These are phyloP conservation scores for Hymenochaete sp. DNA, from an alignment of 1,284 basidiomycete genomes.

Conservation along the genomic window DNA sequence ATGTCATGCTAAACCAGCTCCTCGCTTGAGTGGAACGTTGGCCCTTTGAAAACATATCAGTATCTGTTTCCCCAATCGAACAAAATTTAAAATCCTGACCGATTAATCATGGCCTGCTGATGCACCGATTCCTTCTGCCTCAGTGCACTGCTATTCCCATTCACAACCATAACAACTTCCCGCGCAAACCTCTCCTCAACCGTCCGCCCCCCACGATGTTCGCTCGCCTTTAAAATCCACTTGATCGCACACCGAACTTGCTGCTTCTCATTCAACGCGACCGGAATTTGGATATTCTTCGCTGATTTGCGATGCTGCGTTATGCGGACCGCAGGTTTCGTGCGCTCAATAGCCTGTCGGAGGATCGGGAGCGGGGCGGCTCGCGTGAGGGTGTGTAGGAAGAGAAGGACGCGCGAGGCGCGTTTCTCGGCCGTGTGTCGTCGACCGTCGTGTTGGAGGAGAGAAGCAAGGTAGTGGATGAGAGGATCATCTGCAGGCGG, in stretches of 20 bases:
- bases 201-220: conserved; percentile 41
- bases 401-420: conserved; percentile 54
- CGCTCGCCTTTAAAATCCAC: conserved; percentile 57
- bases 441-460: conserved; percentile 60
- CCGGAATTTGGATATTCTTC: conserved; percentile 57
- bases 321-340: conserved; percentile 56
- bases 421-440: conserved; percentile 55
- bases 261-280: conserved; percentile 71
- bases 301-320: conserved; percentile 45
- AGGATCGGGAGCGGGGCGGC: conserved; percentile 71
- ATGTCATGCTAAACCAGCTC: too few species aligned
- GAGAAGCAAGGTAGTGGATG: conserved; percentile 61
- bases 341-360: conserved; percentile 54
- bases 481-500: conserved; percentile 73
- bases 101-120: conserved; percentile 67
- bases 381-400: conserved; percentile 68
- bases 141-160: conserved; percentile 48
- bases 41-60: neutral
- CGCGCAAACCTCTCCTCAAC: conserved; percentile 63
- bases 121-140: conserved; percentile 58
- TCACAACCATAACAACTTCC: conserved; percentile 62
- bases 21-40: neutral
- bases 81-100: conserved; percentile 36
- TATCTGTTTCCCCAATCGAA: neutral
- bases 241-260: conserved; percentile 55